Percentiles rank a stretch among this genome's conserved stretches.
Evolutionary conservation across 208 protist species (phyloP).

Genomic region (Acanthamoeba pearcei): DNA sequence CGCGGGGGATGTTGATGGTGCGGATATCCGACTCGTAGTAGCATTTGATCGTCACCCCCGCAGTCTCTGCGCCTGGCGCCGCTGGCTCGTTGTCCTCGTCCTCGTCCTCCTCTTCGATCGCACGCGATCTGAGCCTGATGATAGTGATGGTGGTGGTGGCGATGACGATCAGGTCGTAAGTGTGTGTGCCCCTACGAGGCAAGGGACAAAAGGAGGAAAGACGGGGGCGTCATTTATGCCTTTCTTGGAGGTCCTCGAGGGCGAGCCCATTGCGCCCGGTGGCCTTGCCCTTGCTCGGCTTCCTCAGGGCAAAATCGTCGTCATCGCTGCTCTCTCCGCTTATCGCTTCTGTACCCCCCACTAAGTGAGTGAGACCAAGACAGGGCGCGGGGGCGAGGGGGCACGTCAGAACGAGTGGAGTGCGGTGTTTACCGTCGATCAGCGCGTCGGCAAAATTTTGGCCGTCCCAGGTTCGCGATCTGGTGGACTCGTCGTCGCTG

Average conservation of each 20-base stretch:
- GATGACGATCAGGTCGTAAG: background rate
- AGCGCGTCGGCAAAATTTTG: conserved; percentile 18
- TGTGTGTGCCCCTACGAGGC: no score
- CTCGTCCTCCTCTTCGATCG: conserved; percentile 16
- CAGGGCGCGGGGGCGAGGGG: background rate
- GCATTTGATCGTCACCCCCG: conserved; percentile 32
- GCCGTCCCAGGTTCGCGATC: background rate
- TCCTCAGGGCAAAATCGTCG: background rate
- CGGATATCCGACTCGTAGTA: conserved; percentile 66
- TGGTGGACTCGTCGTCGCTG: background rate
- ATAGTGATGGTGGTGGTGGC: background rate
- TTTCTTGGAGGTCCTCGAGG: conserved; percentile 48
- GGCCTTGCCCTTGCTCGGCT: background rate
- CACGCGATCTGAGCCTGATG: background rate
- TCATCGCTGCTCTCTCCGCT: conserved; percentile 60
- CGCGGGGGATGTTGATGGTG: conserved; percentile 43
- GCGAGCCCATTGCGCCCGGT: background rate
- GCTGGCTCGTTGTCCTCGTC: background rate
- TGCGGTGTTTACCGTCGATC: background rate
- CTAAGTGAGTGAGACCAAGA: background rate
- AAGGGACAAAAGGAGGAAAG: background rate
- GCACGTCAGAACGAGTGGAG: background rate
- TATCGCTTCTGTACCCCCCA: background rate
- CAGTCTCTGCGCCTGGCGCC: background rate
- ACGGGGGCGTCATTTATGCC: background rate